Conservation (phyloP, 768 basidiomycete species). For the Termitomyces sp. region DNA sequence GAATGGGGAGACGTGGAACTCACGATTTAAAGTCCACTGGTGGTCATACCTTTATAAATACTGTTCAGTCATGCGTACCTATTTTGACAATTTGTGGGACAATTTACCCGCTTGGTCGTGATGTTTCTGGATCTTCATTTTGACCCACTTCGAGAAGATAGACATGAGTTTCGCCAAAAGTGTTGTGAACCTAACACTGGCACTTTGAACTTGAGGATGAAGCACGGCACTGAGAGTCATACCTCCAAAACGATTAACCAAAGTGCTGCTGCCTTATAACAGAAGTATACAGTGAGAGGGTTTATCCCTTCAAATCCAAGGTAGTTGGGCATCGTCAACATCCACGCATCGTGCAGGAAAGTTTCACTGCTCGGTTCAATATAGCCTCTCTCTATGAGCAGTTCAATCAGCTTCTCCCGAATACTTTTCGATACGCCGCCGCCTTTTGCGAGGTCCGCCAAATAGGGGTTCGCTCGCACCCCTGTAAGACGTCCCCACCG, state of each 20-base stretch:
- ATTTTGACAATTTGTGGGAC: not conserved
- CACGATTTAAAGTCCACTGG: slow-evolving; percentile 61
- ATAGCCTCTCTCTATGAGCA: not conserved
- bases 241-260: not conserved
- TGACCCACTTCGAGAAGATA: slow-evolving; percentile 45
- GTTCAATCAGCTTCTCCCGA: not conserved
- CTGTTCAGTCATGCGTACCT: not conserved
- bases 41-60: slow-evolving; percentile 41
- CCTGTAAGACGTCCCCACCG: not conserved
- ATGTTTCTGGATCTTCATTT: slow-evolving; percentile 32
- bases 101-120: slow-evolving; percentile 9
- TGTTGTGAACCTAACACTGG: slow-evolving; percentile 56
- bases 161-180: slow-evolving; percentile 65
- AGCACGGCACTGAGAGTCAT: too few relatives aligned
- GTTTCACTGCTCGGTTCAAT: not conserved
- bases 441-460: not conserved
- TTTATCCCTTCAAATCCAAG: slow-evolving; percentile 67
- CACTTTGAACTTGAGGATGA: not conserved
- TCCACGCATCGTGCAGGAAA: slow-evolving; percentile 50
- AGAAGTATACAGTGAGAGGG: slow-evolving; percentile 64
- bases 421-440: not conserved
- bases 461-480: not conserved
- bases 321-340: slow-evolving; percentile 70
- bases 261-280: slow-evolving; percentile 33
- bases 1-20: slow-evolving; percentile 76